Percentiles rank a stretch among this genome's conserved stretches.
phyloP scores from a whole-genome alignment of 2,329 filamentous ascomycete species.

The Penicillium sp. region DNA sequence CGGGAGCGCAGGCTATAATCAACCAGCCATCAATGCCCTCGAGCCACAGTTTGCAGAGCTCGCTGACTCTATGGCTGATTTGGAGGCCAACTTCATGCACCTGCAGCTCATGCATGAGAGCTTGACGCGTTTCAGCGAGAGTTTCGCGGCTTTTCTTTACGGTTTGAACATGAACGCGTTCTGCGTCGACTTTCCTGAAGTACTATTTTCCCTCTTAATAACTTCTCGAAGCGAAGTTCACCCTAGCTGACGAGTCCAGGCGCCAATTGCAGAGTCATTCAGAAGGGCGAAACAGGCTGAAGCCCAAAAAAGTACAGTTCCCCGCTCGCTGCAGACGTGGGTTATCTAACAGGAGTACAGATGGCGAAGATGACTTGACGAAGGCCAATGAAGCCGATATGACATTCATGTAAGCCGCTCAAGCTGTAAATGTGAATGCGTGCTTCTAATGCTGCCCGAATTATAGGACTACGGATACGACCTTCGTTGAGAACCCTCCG shows the following conservation, averaged over 20 bases:
- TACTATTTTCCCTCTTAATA: slow-evolving; percentile 41
- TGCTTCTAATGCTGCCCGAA: slow-evolving; percentile 12
- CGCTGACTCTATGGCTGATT: slow-evolving; percentile 89
- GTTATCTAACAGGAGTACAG: slow-evolving; percentile 29
- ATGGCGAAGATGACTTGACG: slow-evolving; percentile 38
- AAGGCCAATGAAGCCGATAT: slow-evolving; percentile 66
- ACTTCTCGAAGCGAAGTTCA: not conserved
- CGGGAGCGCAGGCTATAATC: slow-evolving; percentile 46
- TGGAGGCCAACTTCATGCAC: slow-evolving; percentile 97
- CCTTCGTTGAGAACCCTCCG: slow-evolving; percentile 84
- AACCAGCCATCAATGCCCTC: slow-evolving; percentile 74
- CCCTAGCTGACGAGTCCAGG: slow-evolving; percentile 54
- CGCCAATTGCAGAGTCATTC: slow-evolving; percentile 84
- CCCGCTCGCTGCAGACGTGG: not conserved
- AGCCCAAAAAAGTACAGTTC: slow-evolving; percentile 50
- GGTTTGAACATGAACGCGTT: slow-evolving; percentile 99
- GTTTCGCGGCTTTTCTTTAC: slow-evolving; percentile 93
- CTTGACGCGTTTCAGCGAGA: slow-evolving; percentile 89
- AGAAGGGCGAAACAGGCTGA: slow-evolving; percentile 66
- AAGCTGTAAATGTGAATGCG: not conserved
- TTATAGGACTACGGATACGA: slow-evolving; percentile 82
- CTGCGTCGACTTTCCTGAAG: slow-evolving; percentile 96
- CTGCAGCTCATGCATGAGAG: slow-evolving; percentile 97
- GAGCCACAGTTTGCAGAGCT: slow-evolving; percentile 93
- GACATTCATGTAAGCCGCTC: slow-evolving; percentile 75